phyloP scores from a whole-genome alignment of 176 grass and related monocot species.

The Ampelocalamus luodianensis region DNA sequence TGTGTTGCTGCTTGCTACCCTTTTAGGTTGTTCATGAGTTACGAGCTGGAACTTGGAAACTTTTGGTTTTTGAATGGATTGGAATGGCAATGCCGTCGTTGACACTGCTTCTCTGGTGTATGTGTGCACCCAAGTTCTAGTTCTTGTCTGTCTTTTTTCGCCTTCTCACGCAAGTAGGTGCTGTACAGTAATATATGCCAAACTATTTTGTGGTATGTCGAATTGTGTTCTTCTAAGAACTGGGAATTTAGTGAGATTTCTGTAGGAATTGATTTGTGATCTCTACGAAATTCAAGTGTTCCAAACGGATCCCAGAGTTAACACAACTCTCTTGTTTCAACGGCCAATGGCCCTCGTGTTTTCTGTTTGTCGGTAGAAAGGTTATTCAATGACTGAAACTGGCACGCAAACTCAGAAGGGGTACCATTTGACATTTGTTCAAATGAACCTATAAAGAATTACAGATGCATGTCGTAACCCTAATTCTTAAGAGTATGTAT shows the following conservation, averaged over 20 bases:
- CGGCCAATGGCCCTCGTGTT: neutral
- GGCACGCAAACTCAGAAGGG: neutral
- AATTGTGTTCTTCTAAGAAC: too few species aligned
- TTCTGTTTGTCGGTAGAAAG: neutral
- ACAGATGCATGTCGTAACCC: too few species aligned
- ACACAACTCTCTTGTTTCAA: neutral
- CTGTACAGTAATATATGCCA: neutral
- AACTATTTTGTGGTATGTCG: too few species aligned
- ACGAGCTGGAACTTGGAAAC: neutral
- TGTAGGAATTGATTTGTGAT: neutral
- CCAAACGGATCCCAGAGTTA: neutral
- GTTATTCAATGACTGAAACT: neutral
- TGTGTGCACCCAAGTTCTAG: neutral
- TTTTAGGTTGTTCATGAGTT: constrained; percentile 5
- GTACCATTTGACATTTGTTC: neutral
- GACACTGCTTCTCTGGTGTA: constrained; percentile 28
- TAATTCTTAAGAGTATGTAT: too few species aligned
- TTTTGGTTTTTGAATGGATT: constrained; percentile 5
- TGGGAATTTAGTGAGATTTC: neutral
- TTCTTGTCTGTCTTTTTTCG: neutral
- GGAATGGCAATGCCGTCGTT: constrained; percentile 35
- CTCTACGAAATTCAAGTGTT: neutral
- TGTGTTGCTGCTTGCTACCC: neutral
- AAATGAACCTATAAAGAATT: too few species aligned
- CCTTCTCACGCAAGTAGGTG: neutral